phyloP scores from a whole-genome alignment of 495 filamentous ascomycete genomes.

The Oidiodendron maius region DNA sequence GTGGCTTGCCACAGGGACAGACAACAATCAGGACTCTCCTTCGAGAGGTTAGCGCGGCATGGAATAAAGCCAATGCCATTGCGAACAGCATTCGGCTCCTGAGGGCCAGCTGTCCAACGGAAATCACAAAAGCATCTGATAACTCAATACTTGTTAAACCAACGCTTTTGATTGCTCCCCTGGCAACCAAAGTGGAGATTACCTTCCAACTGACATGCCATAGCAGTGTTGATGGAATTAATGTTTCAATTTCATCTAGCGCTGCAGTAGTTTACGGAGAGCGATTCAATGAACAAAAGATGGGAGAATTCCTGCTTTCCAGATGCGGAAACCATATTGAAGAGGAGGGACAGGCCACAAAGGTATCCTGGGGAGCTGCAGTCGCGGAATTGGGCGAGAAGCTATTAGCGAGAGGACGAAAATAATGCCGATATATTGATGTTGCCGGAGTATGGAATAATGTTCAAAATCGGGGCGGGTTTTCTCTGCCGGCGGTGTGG shows the following conservation, averaged over 20 bases:
- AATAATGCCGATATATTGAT: no score
- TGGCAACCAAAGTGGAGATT: slow-evolving; percentile 57
- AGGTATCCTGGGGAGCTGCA: slow-evolving; percentile 46
- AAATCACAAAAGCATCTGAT: slow-evolving; percentile 47
- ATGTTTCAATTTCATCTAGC: slow-evolving; percentile 26
- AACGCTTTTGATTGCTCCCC: slow-evolving; percentile 46
- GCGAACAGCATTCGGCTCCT: slow-evolving; percentile 49
- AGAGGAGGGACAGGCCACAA: slow-evolving; percentile 26
- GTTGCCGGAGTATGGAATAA: no score
- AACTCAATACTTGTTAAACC: slow-evolving; percentile 46
- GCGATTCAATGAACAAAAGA: slow-evolving; percentile 55
- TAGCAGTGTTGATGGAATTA: slow-evolving; percentile 33
- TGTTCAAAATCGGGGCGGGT: no score
- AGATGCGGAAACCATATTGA: slow-evolving; percentile 34
- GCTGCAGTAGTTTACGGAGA: slow-evolving; percentile 63
- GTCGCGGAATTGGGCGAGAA: slow-evolving; percentile 50
- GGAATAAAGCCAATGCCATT: slow-evolving; percentile 50
- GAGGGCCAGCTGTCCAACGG: slow-evolving; percentile 46
- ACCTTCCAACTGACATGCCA: slow-evolving; percentile 31
- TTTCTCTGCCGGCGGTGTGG: no score
- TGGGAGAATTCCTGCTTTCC: slow-evolving; percentile 51
- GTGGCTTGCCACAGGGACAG: slow-evolving; percentile 41
- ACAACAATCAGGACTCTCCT: slow-evolving; percentile 51
- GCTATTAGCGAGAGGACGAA: slow-evolving; percentile 49
- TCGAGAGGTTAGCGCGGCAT: slow-evolving; percentile 44